Evolutionary conservation across 805 yeast species (phyloP).

Genomic region (Debaryomyces prosopidis): DNA sequence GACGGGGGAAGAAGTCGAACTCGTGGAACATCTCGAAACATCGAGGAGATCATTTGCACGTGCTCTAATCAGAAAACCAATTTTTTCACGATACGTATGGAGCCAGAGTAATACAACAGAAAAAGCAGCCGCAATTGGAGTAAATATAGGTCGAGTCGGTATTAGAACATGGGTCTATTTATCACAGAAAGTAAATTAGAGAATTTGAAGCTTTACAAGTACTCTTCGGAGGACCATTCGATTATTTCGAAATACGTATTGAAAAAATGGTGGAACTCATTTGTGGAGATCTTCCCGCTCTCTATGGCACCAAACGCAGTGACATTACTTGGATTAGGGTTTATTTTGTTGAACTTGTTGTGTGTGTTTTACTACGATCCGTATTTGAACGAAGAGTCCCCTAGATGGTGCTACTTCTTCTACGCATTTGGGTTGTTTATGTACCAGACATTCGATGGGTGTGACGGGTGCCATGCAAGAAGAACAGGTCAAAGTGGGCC

Average conservation of each 20-base stretch:
- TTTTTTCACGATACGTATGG: too few relatives aligned
- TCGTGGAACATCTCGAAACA: too few relatives aligned
- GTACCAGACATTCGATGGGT: conserved; percentile 94
- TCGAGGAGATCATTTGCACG: too few relatives aligned
- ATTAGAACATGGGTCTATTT: conserved; percentile 58
- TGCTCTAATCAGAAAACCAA: too few relatives aligned
- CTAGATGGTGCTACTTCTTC: conserved; percentile 73
- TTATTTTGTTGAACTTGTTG: conserved; percentile 62
- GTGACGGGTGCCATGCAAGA: conserved; percentile 95
- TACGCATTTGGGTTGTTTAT: conserved; percentile 83
- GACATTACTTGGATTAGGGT: conserved; percentile 75
- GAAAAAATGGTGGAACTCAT: conserved; percentile 78
- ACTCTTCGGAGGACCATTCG: conserved; percentile 81
- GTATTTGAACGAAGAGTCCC: conserved; percentile 54
- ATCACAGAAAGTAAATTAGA: conserved; percentile 53
- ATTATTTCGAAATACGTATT: conserved; percentile 70
- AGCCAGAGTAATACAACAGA: too few relatives aligned
- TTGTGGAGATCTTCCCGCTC: conserved; percentile 73
- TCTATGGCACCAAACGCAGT: conserved; percentile 94
- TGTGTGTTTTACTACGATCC: conserved; percentile 77
- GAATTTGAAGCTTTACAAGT: conserved; percentile 59
- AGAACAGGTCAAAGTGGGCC: conserved; percentile 95
- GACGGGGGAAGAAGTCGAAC: too few relatives aligned
- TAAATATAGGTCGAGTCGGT: neutral
- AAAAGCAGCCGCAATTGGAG: too few relatives aligned